Conservation (phyloP, 78 protist species). For the Anaeramoeba flamelloides region DNA sequence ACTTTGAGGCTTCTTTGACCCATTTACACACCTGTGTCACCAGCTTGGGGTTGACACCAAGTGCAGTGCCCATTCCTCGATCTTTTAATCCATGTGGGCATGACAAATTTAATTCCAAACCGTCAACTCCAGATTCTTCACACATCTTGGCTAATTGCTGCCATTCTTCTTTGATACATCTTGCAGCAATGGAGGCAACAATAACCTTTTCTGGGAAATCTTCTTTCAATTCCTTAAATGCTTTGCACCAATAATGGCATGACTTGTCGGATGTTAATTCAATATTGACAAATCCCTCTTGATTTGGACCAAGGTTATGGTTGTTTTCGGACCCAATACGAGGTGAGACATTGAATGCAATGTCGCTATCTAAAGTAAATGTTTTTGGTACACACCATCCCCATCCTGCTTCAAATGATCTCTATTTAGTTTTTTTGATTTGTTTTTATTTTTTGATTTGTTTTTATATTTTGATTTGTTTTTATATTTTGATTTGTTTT, state of each 20-base stretch:
- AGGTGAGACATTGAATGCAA: constrained; percentile 63
- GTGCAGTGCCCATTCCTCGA: constrained; percentile 75
- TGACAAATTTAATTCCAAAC: constrained; percentile 74
- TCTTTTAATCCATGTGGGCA: constrained; percentile 65
- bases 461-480: too few species aligned
- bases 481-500: too few species aligned
- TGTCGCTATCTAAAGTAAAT: constrained; percentile 51
- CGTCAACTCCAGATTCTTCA: constrained; percentile 61
- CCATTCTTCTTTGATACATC: constrained; percentile 70
- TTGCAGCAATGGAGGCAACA: constrained; percentile 6
- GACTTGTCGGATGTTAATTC: too few species aligned
- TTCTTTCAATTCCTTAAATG: constrained; percentile 55
- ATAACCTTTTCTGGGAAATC: constrained; percentile 52
- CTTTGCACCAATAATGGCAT: too few species aligned
- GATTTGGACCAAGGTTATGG: too few species aligned
- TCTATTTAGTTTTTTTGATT: too few species aligned
- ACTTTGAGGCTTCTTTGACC: constrained; percentile 42
- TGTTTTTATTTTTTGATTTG: too few species aligned
- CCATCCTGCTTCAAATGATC: constrained; percentile 89
- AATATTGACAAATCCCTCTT: too few species aligned
- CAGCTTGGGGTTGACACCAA: constrained; percentile 72
- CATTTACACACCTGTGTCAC: constrained; percentile 63
- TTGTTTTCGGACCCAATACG: constrained; percentile 55
- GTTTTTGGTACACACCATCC: constrained; percentile 92
- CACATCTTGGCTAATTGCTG: constrained; percentile 49